Evolutionary conservation across 2,329 filamentous ascomycete genomes (phyloP).

Genomic region (Aspergillus ustus): DNA sequence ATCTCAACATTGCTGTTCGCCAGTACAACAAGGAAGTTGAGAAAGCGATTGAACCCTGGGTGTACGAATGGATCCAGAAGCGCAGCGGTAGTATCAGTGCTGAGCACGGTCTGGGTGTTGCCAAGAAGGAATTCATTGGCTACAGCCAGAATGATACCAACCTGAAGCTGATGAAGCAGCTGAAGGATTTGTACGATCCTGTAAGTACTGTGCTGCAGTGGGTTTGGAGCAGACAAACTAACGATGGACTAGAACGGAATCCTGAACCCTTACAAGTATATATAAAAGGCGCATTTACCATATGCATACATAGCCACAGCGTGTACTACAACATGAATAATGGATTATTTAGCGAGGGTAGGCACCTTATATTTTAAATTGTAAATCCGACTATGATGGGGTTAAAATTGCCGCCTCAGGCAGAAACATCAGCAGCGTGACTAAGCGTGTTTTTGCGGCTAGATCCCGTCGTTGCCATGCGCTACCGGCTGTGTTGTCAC

Average conservation of each 20-base stretch:
- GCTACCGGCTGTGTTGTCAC: slow-evolving; percentile 24
- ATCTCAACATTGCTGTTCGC: slow-evolving; percentile 85
- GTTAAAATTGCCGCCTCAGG: slow-evolving; percentile 2
- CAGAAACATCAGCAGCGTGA: not conserved
- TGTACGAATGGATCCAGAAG: slow-evolving; percentile 95
- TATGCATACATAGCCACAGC: not conserved
- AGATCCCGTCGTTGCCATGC: slow-evolving; percentile 30
- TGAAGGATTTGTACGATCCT: slow-evolving; percentile 93
- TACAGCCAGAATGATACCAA: slow-evolving; percentile 90
- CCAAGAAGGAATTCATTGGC: slow-evolving; percentile 93
- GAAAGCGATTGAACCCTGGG: slow-evolving; percentile 85
- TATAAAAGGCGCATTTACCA: slow-evolving; percentile 48
- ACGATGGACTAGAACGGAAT: slow-evolving; percentile 75
- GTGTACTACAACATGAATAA: not conserved
- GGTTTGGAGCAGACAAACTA: slow-evolving; percentile 17
- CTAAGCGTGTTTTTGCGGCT: slow-evolving; percentile 18
- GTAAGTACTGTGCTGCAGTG: slow-evolving; percentile 58
- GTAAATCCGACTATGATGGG: not conserved
- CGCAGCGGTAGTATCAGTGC: slow-evolving; percentile 92
- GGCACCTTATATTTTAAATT: not conserved
- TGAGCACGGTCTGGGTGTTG: slow-evolving; percentile 90
- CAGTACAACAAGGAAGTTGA: slow-evolving; percentile 88
- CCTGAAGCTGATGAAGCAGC: slow-evolving; percentile 89
- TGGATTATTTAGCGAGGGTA: not conserved
- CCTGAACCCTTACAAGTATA: slow-evolving; percentile 99